phyloP scores from a whole-genome alignment of 2,329 filamentous ascomycete genomes.

The Beauveria brongniartii region DNA sequence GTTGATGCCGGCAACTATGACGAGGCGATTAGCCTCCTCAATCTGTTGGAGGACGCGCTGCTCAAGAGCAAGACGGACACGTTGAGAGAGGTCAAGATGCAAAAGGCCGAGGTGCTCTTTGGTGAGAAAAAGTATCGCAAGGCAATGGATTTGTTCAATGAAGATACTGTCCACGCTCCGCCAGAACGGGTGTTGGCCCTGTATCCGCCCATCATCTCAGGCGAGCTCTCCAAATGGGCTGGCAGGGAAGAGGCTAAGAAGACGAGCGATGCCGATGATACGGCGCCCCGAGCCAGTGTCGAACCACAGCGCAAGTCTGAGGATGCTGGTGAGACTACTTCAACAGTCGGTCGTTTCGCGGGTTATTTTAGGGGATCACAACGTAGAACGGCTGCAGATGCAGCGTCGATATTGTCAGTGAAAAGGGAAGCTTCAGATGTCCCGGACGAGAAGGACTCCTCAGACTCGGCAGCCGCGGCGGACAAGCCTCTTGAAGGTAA shows the following conservation, averaged over 20 bases:
- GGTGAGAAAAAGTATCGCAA: constrained; percentile 73
- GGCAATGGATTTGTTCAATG: constrained; percentile 79
- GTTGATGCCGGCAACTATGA: constrained; percentile 68
- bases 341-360: constrained; percentile 39
- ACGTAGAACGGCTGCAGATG: constrained; percentile 42
- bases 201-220: constrained; percentile 78
- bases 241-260: constrained; percentile 37
- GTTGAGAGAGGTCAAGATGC: constrained; percentile 78
- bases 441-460: constrained; percentile 42
- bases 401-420: constrained; percentile 52
- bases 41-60: constrained; percentile 87
- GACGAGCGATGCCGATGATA: constrained; percentile 20
- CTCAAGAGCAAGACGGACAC: constrained; percentile 74
- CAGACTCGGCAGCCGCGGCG: constrained; percentile 38
- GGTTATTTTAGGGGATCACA: constrained; percentile 43
- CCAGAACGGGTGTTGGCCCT: constrained; percentile 80
- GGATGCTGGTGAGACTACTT: constrained; percentile 20
- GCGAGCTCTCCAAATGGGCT: constrained; percentile 59
- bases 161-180: constrained; percentile 77
- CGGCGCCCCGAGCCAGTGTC: constrained; percentile 11
- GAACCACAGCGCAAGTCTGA: constrained; percentile 14
- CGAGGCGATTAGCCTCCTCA: constrained; percentile 82
- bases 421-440: constrained; percentile 34
- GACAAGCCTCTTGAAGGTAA: constrained; percentile 63
- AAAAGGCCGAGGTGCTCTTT: constrained; percentile 83